Evolutionary conservation across 805 yeast genomes (phyloP).

Genomic region (Kodamaea fukazawae): DNA sequence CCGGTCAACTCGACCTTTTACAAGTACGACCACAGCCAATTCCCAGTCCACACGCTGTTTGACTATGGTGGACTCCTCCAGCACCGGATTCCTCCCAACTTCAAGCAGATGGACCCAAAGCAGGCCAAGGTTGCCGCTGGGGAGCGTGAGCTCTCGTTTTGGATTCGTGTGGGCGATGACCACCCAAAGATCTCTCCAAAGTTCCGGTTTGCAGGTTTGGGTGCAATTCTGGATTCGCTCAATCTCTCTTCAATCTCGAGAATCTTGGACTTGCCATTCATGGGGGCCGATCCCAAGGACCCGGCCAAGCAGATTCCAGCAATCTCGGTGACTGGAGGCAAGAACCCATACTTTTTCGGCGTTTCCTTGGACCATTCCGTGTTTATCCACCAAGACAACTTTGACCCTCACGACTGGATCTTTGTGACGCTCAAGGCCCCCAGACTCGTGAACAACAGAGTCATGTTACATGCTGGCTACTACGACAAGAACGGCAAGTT

Average conservation of each 20-base stretch:
- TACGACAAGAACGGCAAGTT: conserved; percentile 28
- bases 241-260: conserved; percentile 29
- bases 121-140: conserved; percentile 26
- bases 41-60: conserved; percentile 14
- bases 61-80: conserved; percentile 17
- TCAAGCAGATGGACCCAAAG: conserved; percentile 19
- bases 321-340: conserved; percentile 23
- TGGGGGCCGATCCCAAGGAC: conserved; percentile 7
- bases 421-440: conserved; percentile 29
- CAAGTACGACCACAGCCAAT: conserved; percentile 20
- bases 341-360: conserved; percentile 26
- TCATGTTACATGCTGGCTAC: conserved; percentile 27
- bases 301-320: conserved; percentile 4
- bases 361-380: conserved; percentile 35
- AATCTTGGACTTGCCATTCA: conserved; percentile 26
- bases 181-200: conserved; percentile 12
- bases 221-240: conserved; percentile 32
- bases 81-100: conserved; percentile 30
- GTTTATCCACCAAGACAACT: conserved; percentile 35
- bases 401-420: conserved; percentile 34
- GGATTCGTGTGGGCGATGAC: conserved; percentile 27
- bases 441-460: conserved; percentile 31
- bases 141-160: conserved; percentile 32
- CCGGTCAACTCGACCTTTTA: conserved; percentile 22
- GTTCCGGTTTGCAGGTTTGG: conserved; percentile 30